Base-by-base conservation (phyloP, 2,329 filamentous ascomycete genomes). In the Xylariaceae sp. region DNA sequence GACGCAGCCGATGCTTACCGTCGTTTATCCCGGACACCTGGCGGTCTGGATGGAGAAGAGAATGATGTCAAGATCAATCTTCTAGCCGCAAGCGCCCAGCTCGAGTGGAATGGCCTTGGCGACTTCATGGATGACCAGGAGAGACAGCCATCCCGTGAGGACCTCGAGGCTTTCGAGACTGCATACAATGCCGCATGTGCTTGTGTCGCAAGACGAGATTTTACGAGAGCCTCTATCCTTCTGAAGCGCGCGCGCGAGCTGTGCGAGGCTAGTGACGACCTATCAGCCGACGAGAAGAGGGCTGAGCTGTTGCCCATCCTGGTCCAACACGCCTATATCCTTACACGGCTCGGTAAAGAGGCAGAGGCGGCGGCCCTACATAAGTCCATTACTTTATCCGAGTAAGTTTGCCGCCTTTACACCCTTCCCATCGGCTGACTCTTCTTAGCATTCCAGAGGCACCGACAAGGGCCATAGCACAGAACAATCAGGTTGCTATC, bases 151-250 rank as follows among this genome's bases (percentile, higher is more conserved):
- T 74, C 75, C 6, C 76, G 81, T 56, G 84, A 87, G 57, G 85
- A 90, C 65, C 74, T 89, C 21, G 89, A 92, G 60, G 84, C 87
- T 1, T 95, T 95, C 65, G 91, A 95, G 75, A 87, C 89, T 21
- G 87, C 89, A 10, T 96, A 90, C 75, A 96, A 96, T 71, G 82
- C 85, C 20, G 90, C 89, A 7, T 93, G 90, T 70, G 81, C 81
- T 19, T 85, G 84, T 70, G 86, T 95, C 65, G 88, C 89, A 14
- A 79, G 84, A 45, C 88, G 86, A 7, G 87, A 90, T 64, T 77
- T 90, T 40, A 79, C 75, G 3, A 82, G 85, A 62, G 90, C 85
- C 1, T 80, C 85, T 20, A 76, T 88, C 20, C 77, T 93, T 54
- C 75, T 95, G 57, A 89, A 87, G 73, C 81, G 87, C 51, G 87